These are phyloP conservation scores for Metschnikowia gruessii DNA, from an alignment of 805 yeast genomes.

Conservation along the genomic window DNA sequence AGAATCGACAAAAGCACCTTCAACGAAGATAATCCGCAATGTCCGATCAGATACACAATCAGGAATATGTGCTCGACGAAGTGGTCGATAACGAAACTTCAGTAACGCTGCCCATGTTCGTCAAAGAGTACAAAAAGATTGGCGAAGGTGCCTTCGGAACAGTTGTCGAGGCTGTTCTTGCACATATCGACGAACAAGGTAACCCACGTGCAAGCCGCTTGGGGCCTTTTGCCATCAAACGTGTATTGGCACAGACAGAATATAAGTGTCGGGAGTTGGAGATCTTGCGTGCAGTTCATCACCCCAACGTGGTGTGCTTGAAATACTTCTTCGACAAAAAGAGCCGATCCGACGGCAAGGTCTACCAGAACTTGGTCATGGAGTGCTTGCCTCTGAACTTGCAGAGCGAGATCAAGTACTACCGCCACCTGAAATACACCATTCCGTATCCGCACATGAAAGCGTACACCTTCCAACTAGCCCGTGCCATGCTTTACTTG, in stretches of 20 bases:
- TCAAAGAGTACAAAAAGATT: conserved; percentile 67
- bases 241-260: conserved; percentile 86
- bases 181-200: conserved; percentile 29
- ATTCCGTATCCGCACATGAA: conserved; percentile 73
- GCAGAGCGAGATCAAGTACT: conserved; percentile 71
- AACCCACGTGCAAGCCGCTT: conserved; percentile 42
- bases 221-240: conserved; percentile 81
- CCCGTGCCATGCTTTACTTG: conserved; percentile 78
- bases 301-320: conserved; percentile 73
- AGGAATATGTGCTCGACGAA: conserved; percentile 36
- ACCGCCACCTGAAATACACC: conserved; percentile 55
- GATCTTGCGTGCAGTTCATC: conserved; percentile 68
- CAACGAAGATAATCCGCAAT: not conserved
- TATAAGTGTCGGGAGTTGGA: conserved; percentile 80
- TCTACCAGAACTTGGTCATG: conserved; percentile 82
- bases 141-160: conserved; percentile 90
- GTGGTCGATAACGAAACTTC: conserved; percentile 62
- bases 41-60: conserved; percentile 9
- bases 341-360: conserved; percentile 57
- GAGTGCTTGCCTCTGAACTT: conserved; percentile 81
- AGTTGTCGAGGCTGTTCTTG: conserved; percentile 68
- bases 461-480: conserved; percentile 73
- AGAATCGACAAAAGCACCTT: no score
- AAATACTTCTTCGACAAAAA: conserved; percentile 70
- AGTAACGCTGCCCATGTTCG: conserved; percentile 56